Evolutionary conservation across 2,329 filamentous ascomycete genomes (phyloP).

Genomic region (Microsporum audouinii): DNA sequence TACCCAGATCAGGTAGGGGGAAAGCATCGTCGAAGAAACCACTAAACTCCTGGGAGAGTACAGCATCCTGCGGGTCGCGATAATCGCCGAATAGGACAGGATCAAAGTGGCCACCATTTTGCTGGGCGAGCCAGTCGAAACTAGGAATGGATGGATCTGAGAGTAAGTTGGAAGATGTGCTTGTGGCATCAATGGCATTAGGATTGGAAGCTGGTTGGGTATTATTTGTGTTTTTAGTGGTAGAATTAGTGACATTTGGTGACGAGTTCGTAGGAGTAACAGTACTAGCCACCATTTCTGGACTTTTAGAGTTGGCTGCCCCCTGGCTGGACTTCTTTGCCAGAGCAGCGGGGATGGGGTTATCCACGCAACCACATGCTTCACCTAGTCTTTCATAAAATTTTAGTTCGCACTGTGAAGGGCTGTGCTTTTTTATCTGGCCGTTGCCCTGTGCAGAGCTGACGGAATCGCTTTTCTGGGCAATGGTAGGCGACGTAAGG

Average conservation of each 20-base stretch:
- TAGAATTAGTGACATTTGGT: background rate
- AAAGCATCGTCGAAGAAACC: slow-evolving; percentile 67
- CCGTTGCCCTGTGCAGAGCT: background rate
- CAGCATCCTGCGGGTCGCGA: slow-evolving; percentile 74
- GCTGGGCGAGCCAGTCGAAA: slow-evolving; percentile 60
- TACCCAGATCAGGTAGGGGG: slow-evolving; percentile 62
- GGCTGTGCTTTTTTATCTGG: background rate
- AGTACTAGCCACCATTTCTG: background rate
- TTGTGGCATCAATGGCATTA: slow-evolving; percentile 9
- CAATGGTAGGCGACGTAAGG: slow-evolving; percentile 28
- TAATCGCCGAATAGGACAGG: slow-evolving; percentile 87
- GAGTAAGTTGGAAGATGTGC: background rate
- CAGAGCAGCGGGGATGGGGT: slow-evolving; percentile 32
- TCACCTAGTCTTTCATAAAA: slow-evolving; percentile 36
- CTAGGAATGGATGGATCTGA: slow-evolving; percentile 16
- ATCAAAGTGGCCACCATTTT: slow-evolving; percentile 79
- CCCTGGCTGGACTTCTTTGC: slow-evolving; percentile 10
- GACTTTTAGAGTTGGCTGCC: background rate
- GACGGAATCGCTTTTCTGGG: slow-evolving; percentile 21
- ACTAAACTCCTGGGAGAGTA: slow-evolving; percentile 61
- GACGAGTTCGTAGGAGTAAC: background rate
- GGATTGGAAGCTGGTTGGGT: background rate
- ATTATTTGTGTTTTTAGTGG: background rate
- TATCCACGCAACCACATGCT: slow-evolving; percentile 36
- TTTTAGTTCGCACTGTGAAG: slow-evolving; percentile 28